A percentile compares a stretch with the other conserved stretches of the same genome.
Evolutionary conservation across 179 eudicot species (phyloP).

Genomic region (Vitellaria paradoxa): DNA sequence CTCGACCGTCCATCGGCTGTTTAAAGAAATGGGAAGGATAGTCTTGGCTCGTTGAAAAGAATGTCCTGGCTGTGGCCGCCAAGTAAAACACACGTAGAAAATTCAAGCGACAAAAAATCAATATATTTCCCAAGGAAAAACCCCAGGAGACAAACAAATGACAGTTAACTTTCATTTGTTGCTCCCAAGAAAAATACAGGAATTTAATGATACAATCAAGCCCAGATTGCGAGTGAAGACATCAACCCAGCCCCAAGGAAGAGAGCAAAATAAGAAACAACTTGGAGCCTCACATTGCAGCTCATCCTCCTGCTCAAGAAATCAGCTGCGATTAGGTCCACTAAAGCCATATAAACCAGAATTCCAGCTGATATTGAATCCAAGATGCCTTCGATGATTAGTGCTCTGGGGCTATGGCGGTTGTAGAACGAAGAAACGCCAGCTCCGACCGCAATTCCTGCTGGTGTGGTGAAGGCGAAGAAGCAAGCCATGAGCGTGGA

Average conservation of each 20-base stretch:
- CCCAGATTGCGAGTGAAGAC: constrained; percentile 81
- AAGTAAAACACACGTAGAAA: too few species aligned
- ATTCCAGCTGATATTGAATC: constrained; percentile 85
- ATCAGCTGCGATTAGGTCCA: constrained; percentile 88
- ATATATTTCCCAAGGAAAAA: too few species aligned
- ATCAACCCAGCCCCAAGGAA: constrained; percentile 74
- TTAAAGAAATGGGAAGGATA: too few species aligned
- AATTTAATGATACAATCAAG: constrained; percentile 27
- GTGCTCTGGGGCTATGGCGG: constrained; percentile 63
- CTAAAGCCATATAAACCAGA: constrained; percentile 82
- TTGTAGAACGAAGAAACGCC: constrained; percentile 58
- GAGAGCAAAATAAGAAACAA: constrained; percentile 65
- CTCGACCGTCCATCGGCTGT: too few species aligned
- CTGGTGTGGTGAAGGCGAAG: constrained; percentile 76
- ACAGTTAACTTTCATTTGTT: neutral
- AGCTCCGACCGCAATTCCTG: constrained; percentile 63
- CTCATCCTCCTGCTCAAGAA: constrained; percentile 87
- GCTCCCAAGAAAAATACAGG: neutral
- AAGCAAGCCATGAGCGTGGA: constrained; percentile 72
- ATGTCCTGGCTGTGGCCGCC: too few species aligned
- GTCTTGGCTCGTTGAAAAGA: too few species aligned
- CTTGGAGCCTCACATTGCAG: constrained; percentile 64
- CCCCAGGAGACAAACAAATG: too few species aligned
- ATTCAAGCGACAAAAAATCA: too few species aligned
- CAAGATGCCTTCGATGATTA: constrained; percentile 67